These are phyloP conservation scores for Albizia julibrissin DNA, from an alignment of 306 rosid genomes.

Conservation along the genomic window DNA sequence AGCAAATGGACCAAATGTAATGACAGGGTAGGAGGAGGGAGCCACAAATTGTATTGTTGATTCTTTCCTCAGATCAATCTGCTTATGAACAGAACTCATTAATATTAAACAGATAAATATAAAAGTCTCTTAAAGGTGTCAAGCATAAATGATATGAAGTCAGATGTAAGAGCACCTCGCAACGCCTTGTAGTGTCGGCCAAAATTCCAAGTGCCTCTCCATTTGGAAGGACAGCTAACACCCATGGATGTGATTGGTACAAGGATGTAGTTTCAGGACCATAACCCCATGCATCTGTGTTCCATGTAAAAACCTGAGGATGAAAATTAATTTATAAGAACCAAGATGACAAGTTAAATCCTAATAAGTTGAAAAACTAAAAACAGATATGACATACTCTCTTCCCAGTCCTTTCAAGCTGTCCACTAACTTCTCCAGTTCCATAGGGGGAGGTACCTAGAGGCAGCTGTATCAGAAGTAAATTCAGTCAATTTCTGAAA, in stretches of 20 bases:
- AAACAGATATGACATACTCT: conserved; percentile 52
- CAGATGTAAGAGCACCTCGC: conserved; percentile 71
- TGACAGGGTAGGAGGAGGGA: conserved; percentile 77
- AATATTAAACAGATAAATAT: conserved; percentile 28
- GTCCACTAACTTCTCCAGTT: conserved; percentile 91
- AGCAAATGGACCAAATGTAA: conserved; percentile 88
- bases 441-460: conserved; percentile 84
- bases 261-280: conserved; percentile 83
- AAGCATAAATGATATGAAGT: conserved; percentile 24
- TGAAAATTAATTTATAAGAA: conserved; percentile 20
- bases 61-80: conserved; percentile 88
- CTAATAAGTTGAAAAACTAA: neutral
- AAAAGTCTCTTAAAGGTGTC: conserved; percentile 23
- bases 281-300: conserved; percentile 82
- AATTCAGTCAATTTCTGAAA: conserved; percentile 26
- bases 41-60: conserved; percentile 61
- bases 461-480: conserved; percentile 61
- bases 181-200: conserved; percentile 86
- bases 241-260: conserved; percentile 99
- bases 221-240: conserved; percentile 83
- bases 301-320: conserved; percentile 82
- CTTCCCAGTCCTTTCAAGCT: conserved; percentile 86
- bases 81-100: conserved; percentile 38
- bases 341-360: conserved; percentile 7
- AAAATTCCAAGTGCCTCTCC: conserved; percentile 89